Conservation (phyloP, 805 yeast genomes). For the Candida tammaniensis region DNA sequence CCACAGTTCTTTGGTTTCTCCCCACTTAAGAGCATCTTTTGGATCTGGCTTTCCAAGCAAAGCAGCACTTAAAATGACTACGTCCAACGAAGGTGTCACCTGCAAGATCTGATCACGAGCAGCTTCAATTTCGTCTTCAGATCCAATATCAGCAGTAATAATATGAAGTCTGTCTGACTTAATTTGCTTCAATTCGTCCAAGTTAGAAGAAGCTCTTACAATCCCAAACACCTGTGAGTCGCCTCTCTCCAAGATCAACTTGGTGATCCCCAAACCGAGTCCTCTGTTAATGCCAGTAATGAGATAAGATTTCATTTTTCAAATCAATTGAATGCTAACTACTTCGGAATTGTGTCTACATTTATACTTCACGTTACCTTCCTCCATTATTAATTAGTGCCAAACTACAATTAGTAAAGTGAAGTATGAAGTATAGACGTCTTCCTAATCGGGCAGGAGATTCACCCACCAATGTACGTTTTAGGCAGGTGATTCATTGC, state of each 20-base stretch:
- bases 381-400: no score
- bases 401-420: no score
- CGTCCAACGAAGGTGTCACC: constrained; percentile 1
- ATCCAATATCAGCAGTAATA: not conserved
- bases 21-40: not conserved
- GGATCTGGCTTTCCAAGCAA: not conserved
- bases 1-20: constrained; percentile 1
- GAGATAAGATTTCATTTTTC: not conserved
- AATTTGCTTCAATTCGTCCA: not conserved
- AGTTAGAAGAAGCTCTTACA: constrained; percentile 1
- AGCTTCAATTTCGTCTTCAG: constrained; percentile 1
- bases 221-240: constrained; percentile 1
- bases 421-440: no score
- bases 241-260: not conserved
- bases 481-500: no score
- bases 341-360: not conserved
- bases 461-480: no score
- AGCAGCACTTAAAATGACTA: constrained; percentile 5
- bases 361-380: no score
- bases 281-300: not conserved
- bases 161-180: constrained; percentile 2
- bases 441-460: no score
- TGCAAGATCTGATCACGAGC: constrained; percentile 1
- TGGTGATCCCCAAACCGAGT: not conserved
- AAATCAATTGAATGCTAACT: no score